A percentile compares a stretch with the other conserved stretches of the same genome.
These are phyloP conservation scores for Suillus spraguei DNA, from an alignment of 768 basidiomycete species.

Conservation along the genomic window DNA sequence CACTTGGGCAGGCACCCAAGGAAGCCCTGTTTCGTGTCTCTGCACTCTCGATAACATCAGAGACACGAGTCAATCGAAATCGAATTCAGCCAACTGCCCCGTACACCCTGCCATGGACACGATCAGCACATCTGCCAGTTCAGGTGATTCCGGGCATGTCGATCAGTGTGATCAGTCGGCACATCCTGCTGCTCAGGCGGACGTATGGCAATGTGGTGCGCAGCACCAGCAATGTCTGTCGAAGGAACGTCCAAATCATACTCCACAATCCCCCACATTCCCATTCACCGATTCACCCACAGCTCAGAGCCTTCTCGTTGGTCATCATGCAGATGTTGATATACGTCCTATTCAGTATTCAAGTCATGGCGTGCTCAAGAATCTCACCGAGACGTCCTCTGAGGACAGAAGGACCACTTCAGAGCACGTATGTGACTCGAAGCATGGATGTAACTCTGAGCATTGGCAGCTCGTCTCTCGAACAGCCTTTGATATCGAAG, in stretches of 20 bases:
- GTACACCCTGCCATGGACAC: not conserved
- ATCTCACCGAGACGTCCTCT: not conserved
- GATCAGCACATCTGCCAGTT: not conserved
- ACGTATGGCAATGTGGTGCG: not conserved
- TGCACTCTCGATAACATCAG: not conserved
- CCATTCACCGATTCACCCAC: not conserved
- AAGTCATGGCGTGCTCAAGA: not conserved
- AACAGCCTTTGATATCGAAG: not conserved
- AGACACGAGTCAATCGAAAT: not conserved
- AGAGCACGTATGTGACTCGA: not conserved
- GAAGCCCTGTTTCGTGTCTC: not conserved
- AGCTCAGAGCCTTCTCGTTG: not conserved
- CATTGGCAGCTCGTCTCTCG: constrained; percentile 2
- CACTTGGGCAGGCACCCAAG: not conserved
- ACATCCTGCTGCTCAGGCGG: not conserved
- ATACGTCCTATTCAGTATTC: not conserved
- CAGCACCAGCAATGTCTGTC: not conserved
- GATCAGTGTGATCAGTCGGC: not conserved
- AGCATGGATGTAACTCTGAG: not conserved
- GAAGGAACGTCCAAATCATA: not conserved
- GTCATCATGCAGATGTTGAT: not conserved
- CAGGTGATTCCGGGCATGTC: not conserved
- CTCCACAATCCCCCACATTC: not conserved
- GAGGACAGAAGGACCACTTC: not conserved
- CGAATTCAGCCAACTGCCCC: not conserved